Evolutionary conservation across 2,329 filamentous ascomycete genomes (phyloP).

Genomic region (Moelleriella libera): DNA sequence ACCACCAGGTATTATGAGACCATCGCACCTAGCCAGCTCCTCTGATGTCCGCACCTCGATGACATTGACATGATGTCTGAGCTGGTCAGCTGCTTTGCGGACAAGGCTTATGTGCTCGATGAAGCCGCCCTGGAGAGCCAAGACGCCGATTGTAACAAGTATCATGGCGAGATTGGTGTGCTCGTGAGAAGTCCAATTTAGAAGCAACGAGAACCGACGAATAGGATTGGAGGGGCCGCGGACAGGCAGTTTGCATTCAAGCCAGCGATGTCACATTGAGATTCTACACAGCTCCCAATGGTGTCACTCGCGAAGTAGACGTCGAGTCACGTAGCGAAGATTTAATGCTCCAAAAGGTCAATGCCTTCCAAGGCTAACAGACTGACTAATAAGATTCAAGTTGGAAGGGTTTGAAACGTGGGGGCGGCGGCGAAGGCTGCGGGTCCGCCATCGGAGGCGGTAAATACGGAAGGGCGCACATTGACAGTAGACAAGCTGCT

Average conservation of each 20-base stretch:
- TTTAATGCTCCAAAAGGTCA: not conserved
- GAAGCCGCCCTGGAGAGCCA: slow-evolving; percentile 85
- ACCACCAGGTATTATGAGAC: slow-evolving; percentile 79
- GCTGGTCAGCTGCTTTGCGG: slow-evolving; percentile 45
- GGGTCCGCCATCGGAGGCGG: too few relatives aligned
- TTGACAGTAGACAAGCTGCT: too few relatives aligned
- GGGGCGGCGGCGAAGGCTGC: not conserved
- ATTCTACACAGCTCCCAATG: too few relatives aligned
- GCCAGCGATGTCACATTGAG: too few relatives aligned
- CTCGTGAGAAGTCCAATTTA: not conserved
- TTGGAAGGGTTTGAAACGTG: not conserved
- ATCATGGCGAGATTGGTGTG: slow-evolving; percentile 10
- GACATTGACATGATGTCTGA: slow-evolving; percentile 42
- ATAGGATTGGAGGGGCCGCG: too few relatives aligned
- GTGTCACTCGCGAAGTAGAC: too few relatives aligned
- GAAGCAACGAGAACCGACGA: too few relatives aligned
- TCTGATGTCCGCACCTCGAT: slow-evolving; percentile 65
- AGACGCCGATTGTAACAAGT: slow-evolving; percentile 41
- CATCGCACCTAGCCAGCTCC: slow-evolving; percentile 63
- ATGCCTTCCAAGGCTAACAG: not conserved
- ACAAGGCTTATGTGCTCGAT: slow-evolving; percentile 74
- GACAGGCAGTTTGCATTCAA: too few relatives aligned
- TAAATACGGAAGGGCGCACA: too few relatives aligned
- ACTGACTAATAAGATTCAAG: not conserved
- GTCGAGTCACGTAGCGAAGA: too few relatives aligned